A percentile compares a stretch with the other conserved stretches of the same genome.
These are phyloP conservation scores for Sporothrix inflata DNA, from an alignment of 2,329 filamentous ascomycete genomes.

Conservation along the genomic window DNA sequence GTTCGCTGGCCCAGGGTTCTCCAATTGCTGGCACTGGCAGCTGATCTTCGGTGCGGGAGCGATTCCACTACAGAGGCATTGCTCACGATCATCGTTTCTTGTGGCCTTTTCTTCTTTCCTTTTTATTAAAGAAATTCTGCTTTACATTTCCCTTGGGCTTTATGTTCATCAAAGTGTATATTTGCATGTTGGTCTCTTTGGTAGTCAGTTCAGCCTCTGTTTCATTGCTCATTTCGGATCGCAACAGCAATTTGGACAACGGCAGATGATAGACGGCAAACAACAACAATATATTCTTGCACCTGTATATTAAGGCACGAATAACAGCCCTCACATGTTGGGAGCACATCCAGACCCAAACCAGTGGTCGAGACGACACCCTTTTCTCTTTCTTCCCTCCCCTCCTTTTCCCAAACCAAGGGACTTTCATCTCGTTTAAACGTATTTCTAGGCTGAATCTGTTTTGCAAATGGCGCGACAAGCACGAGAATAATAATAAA, in stretches of 20 bases:
- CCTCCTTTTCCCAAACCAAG: constrained; percentile 5
- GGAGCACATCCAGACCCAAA: neutral
- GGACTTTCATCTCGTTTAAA: constrained; percentile 2
- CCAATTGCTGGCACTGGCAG: neutral
- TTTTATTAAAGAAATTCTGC: no score
- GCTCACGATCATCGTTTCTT: neutral
- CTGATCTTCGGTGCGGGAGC: neutral
- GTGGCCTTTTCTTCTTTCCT: no score
- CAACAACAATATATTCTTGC: neutral
- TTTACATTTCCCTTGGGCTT: no score
- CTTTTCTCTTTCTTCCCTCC: neutral
- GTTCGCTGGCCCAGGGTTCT: constrained; percentile 7
- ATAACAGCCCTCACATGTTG: neutral
- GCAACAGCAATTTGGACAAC: neutral
- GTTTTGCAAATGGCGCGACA: neutral
- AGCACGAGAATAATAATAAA: neutral
- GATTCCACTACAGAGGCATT: neutral
- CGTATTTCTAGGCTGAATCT: neutral
- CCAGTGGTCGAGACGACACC: neutral
- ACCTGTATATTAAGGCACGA: neutral
- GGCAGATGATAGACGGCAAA: neutral
- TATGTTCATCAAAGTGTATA: neutral
- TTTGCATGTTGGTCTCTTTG: neutral
- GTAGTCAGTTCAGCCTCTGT: constrained; percentile 4
- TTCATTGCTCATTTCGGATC: constrained; percentile 8